phyloP scores from a whole-genome alignment of 306 rosid genomes.

The Rosa lucieae region DNA sequence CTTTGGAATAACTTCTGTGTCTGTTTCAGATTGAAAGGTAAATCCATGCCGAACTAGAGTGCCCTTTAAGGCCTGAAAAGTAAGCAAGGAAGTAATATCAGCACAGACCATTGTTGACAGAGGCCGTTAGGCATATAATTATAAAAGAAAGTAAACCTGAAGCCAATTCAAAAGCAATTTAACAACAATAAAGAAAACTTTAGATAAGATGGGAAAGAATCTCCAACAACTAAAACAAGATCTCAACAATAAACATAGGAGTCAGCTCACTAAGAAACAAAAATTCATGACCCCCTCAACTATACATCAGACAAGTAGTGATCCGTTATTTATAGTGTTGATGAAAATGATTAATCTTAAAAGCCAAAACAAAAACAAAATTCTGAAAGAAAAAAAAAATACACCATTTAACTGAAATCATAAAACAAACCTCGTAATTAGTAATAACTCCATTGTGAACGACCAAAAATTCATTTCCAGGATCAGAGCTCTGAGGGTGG shows the following conservation, averaged over 20 bases:
- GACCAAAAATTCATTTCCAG: slow-evolving; percentile 80
- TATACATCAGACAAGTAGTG: not conserved
- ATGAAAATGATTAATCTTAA: not conserved
- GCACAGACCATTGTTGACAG: not conserved
- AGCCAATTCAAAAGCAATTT: not conserved
- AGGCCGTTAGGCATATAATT: not conserved
- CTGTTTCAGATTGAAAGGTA: slow-evolving; percentile 87
- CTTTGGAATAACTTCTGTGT: slow-evolving; percentile 96
- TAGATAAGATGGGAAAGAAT: not conserved
- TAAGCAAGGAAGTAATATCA: slow-evolving; percentile 21
- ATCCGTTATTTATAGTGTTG: not conserved
- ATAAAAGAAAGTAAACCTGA: not conserved
- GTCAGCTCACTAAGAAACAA: not conserved
- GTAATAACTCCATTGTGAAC: slow-evolving; percentile 94
- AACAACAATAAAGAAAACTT: not conserved
- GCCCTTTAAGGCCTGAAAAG: slow-evolving; percentile 83
- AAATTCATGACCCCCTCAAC: not conserved
- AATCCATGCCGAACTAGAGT: slow-evolving; percentile 80
- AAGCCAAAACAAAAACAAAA: not conserved
- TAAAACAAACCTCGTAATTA: slow-evolving; percentile 72
- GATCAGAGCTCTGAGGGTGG: slow-evolving; percentile 87
- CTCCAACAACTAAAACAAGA: not conserved
- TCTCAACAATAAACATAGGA: not conserved
- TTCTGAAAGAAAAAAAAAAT: not conserved
- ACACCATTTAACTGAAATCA: not conserved